Evolutionary conservation across 2,329 filamentous ascomycete genomes (phyloP), one percentile per base, ranked within the genome.

Genomic region (Drechslera avenae): DNA sequence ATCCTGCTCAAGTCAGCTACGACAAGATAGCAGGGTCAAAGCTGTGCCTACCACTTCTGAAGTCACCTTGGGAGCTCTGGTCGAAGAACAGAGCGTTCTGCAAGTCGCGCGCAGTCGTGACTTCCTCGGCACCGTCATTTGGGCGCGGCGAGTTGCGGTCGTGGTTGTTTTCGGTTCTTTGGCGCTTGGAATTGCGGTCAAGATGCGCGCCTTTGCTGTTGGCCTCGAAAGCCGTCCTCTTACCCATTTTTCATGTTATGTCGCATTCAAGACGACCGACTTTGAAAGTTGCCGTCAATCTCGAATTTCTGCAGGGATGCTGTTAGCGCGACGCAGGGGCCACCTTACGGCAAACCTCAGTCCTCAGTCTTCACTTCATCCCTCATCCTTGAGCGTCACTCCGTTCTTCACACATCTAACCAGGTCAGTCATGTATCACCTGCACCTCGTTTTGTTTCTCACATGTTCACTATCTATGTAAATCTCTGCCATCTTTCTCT

Each of bases 1-100:
- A 80, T 16, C 84, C 86, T 88, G 40, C 2, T 31, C 0, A 13
- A 5, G 33, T 69, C 16, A 69, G 58, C 39, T 39, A n/a, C n/a
- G 10, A 4, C 3, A 42, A 9, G 6, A 16, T 12, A 10, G 0
- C 18, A 13, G 5, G 1, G 4, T 5, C 14, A 2, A 6, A 18
- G 5, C 26, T 5, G 36, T 30, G 18, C 48, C 7, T 61, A 73
- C 71, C 71, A 39, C 45, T 67, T 32, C 72, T 61, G 12, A 73
- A 61, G 18, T 62, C 57, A 37, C 57, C 56, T 12, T 66, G 64
- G 14, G 64, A 59, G 46, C 65, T 66, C 49, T 74, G 73, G 50
- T 74, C 67, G 51, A 75, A 75, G 42, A 69, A 57, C 5, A 75
- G 60, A 10, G 66, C 63, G 41, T 67, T 64, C 46, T 74, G 70